These are phyloP conservation scores for Phaeolepiota aurea DNA, from an alignment of 768 basidiomycete species.

Conservation along the genomic window DNA sequence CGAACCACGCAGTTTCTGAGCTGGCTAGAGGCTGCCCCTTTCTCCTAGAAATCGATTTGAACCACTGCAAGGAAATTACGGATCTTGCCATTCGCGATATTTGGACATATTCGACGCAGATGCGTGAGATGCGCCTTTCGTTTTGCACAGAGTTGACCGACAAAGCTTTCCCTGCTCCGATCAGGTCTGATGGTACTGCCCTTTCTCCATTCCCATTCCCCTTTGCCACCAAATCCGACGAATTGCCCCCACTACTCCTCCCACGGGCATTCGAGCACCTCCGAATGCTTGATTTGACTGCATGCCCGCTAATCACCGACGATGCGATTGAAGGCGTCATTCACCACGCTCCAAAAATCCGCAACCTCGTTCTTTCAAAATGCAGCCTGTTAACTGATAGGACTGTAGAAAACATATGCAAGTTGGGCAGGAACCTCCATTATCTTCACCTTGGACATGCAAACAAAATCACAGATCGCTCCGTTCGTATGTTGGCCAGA, in stretches of 20 bases:
- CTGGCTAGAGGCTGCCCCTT: slow-evolving; percentile 76
- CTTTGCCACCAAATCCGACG: slow-evolving; percentile 27
- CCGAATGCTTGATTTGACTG: slow-evolving; percentile 89
- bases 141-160: slow-evolving; percentile 76
- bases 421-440: slow-evolving; percentile 86
- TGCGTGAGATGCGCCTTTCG: slow-evolving; percentile 88
- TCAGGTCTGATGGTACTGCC: slow-evolving; percentile 27
- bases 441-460: slow-evolving; percentile 95
- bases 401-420: slow-evolving; percentile 76
- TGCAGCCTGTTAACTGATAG: slow-evolving; percentile 74
- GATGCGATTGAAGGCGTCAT: slow-evolving; percentile 78
- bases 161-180: slow-evolving; percentile 74
- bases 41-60: slow-evolving; percentile 91
- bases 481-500: slow-evolving; percentile 75
- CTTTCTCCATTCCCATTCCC: slow-evolving; percentile 37
- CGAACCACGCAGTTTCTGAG: slow-evolving; percentile 67
- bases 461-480: slow-evolving; percentile 80
- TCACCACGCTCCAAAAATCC: slow-evolving; percentile 71
- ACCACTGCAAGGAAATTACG: slow-evolving; percentile 71
- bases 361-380: slow-evolving; percentile 83
- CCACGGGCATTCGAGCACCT: slow-evolving; percentile 70
- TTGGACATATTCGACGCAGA: slow-evolving; percentile 70
- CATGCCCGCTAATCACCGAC: slow-evolving; percentile 75
- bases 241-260: slow-evolving; percentile 60
- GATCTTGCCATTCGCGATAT: slow-evolving; percentile 75